A percentile compares a stretch with the other conserved stretches of the same genome.
These are phyloP conservation scores for Bothriochloa decipiens DNA, from an alignment of 176 grass and related monocot species.

Conservation along the genomic window DNA sequence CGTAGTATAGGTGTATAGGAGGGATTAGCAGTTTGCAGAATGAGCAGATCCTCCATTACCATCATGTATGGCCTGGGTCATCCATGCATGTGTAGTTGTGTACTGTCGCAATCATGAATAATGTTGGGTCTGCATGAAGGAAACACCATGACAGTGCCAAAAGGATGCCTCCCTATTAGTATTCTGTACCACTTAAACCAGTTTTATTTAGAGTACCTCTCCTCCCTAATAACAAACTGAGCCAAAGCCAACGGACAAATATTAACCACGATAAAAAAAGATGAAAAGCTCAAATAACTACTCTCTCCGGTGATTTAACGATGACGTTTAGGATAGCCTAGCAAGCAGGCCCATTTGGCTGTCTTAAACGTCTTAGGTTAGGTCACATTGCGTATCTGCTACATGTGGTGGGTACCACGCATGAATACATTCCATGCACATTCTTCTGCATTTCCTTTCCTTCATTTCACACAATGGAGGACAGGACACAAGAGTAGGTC, in stretches of 20 bases:
- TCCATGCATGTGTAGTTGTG: background rate
- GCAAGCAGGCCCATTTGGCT: background rate
- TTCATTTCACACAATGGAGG: background rate
- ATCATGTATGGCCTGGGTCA: background rate
- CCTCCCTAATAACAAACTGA: background rate
- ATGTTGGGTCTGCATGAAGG: constrained; percentile 18
- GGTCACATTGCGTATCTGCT: background rate
- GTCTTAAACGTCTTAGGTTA: background rate
- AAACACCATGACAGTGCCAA: constrained; percentile 1
- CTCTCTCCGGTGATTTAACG: background rate
- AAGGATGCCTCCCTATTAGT: background rate
- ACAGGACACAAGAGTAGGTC: background rate
- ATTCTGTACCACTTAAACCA: background rate
- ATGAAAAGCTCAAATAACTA: background rate
- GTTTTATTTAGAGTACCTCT: no score
- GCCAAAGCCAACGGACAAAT: background rate
- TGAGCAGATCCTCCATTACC: background rate
- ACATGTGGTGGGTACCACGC: no score
- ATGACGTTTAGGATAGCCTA: background rate
- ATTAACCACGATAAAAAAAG: background rate
- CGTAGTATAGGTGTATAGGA: no score
- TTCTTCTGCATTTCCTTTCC: background rate
- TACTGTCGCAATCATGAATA: constrained; percentile 20
- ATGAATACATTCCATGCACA: no score
- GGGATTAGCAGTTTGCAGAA: background rate